Base-by-base conservation (phyloP, 208 protist genomes). In the Trypanosoma lewisi region DNA sequence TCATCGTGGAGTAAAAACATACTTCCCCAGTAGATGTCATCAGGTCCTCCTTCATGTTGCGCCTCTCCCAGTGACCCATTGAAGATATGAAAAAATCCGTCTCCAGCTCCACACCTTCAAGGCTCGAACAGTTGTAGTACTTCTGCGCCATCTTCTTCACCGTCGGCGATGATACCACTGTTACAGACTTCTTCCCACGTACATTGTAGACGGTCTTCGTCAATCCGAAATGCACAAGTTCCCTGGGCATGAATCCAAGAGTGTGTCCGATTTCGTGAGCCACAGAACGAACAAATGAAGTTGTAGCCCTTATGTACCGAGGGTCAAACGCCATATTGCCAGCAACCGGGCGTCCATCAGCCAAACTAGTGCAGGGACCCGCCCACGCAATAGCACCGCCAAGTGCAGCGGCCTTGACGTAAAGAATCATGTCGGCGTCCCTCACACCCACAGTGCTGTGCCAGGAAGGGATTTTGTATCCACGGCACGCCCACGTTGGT, bases 181-280 rank as follows among this genome's bases (percentile, higher is more conserved):
- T 21, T 28, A 4, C 27, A n/a, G n/a, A n/a, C n/a, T n/a, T n/a
- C 73, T 78, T 87, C 30, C 70, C 58, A 36, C 83, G 77, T 23
- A 82, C n/a, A 0, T 34, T 41, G 6, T 33, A 30, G 25, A 68
- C 49, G 12, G 11, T 50, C 2, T 2, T 11, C 8, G 47, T 1
- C 12, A 79, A 68, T 12, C 21, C 21, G 27, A n/a, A 2, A 8
- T 27, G 12, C 9, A 4, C 2, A 12, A 51, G 2, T 28, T 8
- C 2, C 7, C 3, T 9, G 19, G 16, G 21, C 8, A 14, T 9
- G 21, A 51, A 28, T 9, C 89, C 92, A 27, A 96, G 63, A 25
- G 85, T 77, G 74, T 96, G 92, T 14, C 82, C 61, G 0, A 94
- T 60, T 72, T 95, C 89, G 60, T 97, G 92, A 4, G 76, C 60